A percentile compares a stretch with the other conserved stretches of the same genome.
phyloP scores from a whole-genome alignment of 805 yeast species.

The Starmerella khaoyaiensis region DNA sequence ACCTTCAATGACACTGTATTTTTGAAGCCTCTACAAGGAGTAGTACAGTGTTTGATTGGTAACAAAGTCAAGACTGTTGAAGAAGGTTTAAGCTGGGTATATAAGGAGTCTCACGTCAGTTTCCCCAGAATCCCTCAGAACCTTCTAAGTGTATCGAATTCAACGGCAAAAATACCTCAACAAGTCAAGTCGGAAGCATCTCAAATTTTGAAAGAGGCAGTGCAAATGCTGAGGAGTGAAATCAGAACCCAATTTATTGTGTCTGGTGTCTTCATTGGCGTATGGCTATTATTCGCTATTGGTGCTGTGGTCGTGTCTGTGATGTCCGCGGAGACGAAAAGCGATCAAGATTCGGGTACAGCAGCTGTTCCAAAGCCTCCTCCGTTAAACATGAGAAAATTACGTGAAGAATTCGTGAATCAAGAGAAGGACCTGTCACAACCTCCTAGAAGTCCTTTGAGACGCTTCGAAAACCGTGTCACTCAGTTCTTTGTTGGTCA shows the following conservation, averaged over 20 bases:
- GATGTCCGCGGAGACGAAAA: too few species aligned
- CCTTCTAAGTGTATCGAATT: background rate
- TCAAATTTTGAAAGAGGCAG: background rate
- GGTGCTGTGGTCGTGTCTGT: conserved; percentile 2
- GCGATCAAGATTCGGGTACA: background rate
- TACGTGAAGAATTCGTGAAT: background rate
- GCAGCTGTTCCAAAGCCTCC: background rate
- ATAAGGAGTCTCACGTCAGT: conserved; percentile 44
- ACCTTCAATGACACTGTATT: conserved; percentile 60
- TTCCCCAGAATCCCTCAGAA: conserved; percentile 34
- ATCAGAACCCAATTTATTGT: conserved; percentile 14
- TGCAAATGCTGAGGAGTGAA: conserved; percentile 3
- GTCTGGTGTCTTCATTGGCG: conserved; percentile 12
- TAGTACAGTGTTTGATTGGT: conserved; percentile 70
- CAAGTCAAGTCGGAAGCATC: background rate
- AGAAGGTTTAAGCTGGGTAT: conserved; percentile 67
- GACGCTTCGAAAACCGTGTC: conserved; percentile 1
- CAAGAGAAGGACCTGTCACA: background rate
- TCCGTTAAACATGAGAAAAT: background rate
- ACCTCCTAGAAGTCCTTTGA: background rate
- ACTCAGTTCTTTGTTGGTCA: conserved; percentile 9
- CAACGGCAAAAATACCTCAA: background rate
- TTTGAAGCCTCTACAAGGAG: conserved; percentile 46
- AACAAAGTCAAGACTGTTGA: conserved; percentile 54
- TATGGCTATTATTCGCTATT: conserved; percentile 16